These are phyloP conservation scores for Cystofilobasidium ferigula DNA, from an alignment of 768 basidiomycete species.

Conservation along the genomic window DNA sequence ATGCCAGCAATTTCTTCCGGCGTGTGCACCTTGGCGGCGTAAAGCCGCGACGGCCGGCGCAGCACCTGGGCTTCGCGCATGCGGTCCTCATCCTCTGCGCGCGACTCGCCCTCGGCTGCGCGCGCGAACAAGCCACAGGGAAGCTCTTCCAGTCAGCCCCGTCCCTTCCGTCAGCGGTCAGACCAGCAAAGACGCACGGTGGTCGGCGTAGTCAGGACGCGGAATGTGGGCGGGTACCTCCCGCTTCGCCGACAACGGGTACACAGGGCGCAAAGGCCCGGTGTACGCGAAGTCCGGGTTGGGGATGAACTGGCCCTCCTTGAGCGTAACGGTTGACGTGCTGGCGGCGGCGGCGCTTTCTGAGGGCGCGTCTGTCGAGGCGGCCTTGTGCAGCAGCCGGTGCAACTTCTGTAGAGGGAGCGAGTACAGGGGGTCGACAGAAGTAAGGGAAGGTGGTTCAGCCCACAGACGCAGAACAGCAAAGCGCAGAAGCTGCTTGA, in stretches of 20 bases:
- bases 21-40: constrained; percentile 46
- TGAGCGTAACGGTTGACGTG: constrained; percentile 27
- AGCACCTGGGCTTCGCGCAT: constrained; percentile 16
- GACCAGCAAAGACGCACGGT: constrained; percentile 43
- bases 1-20: constrained; percentile 77
- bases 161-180: not conserved
- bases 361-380: not conserved
- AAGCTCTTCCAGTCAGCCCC: not conserved
- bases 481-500: constrained; percentile 25
- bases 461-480: constrained; percentile 38
- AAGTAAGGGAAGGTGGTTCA: not conserved
- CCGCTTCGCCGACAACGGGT: constrained; percentile 74
- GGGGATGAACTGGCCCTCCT: constrained; percentile 30
- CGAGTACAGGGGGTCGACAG: not conserved
- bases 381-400: constrained; percentile 56
- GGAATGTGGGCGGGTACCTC: constrained; percentile 70
- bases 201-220: constrained; percentile 74
- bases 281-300: constrained; percentile 58
- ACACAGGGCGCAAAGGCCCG: constrained; percentile 65
- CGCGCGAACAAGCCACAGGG: too few relatives aligned
- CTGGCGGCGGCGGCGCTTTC: constrained; percentile 25
- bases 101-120: constrained; percentile 47
- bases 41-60: constrained; percentile 32
- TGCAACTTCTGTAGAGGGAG: constrained; percentile 59
- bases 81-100: constrained; percentile 43